Base-by-base conservation (phyloP, 495 filamentous ascomycete species). In the Aspergillus cavernicola region DNA sequence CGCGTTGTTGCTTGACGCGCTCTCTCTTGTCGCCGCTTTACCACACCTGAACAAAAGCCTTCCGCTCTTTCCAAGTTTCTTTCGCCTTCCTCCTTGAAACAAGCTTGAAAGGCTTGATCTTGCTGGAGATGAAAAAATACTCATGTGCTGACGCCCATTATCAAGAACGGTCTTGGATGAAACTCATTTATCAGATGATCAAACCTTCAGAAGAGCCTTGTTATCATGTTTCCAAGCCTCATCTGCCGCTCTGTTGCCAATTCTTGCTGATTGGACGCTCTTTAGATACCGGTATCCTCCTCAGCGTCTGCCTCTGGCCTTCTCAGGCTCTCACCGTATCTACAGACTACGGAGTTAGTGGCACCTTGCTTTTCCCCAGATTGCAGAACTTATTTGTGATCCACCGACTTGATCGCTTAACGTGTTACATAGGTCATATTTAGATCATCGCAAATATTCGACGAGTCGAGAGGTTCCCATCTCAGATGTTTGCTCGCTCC, bases 1-100 rank as follows among this genome's bases (percentile, higher is more conserved):
- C 52, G 53, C 41, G 43, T 54, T 35, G 57, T 53, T 50, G 54
- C 63, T 62, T 58, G 62, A 70, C 62, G 61, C 65, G 68, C 67
- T 61, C 35, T 7, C 58, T 48, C 55, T 61, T 15, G 59, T 70
- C 55, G 70, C 66, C 63, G 66, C 72, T 73, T 77, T 37, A 16
- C 2, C n/a, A 37, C 63, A 64, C 66, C 58, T 70, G 75, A 77
- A 73, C 72, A 67, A 76, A 67, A 66, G 67, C 64, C 65, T 52
- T 59, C 58, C 33, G 51, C 60, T n/a, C n/a, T n/a, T n/a, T n/a
- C n/a, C n/a, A n/a, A 28, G 9, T 4, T 56, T 53, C 52, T 58
- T 61, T 59, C 58, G 54, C 52, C 52, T 43, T 53, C 55, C 55
- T 46, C 57, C 40, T 61, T 52, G 24, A 4, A 4, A 9, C 4